A percentile compares a stretch with the other conserved stretches of the same genome.
Conservation (phyloP, 108 stramenopile genomes). For the Skeletonema grethae region DNA sequence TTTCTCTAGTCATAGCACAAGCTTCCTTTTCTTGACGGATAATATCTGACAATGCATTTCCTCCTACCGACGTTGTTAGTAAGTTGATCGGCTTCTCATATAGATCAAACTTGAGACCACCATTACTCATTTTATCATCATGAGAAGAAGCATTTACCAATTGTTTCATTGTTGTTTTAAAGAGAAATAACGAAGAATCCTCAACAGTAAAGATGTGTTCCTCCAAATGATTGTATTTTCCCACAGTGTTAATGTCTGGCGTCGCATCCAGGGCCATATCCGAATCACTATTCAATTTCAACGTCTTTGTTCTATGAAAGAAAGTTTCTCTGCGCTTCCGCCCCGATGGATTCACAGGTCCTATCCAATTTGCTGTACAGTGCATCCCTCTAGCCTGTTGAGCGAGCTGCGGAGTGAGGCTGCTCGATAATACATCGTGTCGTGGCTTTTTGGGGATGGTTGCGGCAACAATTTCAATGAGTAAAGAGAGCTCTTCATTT, state of each 20-base stretch:
- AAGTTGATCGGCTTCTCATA: slow-evolving; percentile 40
- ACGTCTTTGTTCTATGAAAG: slow-evolving; percentile 38
- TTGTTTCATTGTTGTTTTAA: slow-evolving; percentile 36
- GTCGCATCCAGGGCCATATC: neutral
- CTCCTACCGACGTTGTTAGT: slow-evolving; percentile 16
- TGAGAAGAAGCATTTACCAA: slow-evolving; percentile 17
- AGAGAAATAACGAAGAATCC: slow-evolving; percentile 36
- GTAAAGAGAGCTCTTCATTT: slow-evolving; percentile 11
- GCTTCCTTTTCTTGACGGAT: slow-evolving; percentile 28
- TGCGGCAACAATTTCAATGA: slow-evolving; percentile 38
- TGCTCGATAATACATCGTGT: slow-evolving; percentile 2
- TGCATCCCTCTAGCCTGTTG: slow-evolving; percentile 28
- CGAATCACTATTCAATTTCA: slow-evolving; percentile 6
- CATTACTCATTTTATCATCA: slow-evolving; percentile 6
- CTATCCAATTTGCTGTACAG: slow-evolving; percentile 41
- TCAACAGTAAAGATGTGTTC: slow-evolving; percentile 39
- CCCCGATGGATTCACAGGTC: slow-evolving; percentile 17
- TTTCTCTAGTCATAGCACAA: slow-evolving; percentile 19
- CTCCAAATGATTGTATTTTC: slow-evolving; percentile 3
- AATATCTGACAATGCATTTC: slow-evolving; percentile 11
- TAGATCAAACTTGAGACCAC: slow-evolving; percentile 43
- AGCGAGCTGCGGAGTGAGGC: neutral
- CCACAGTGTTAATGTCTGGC: neutral
- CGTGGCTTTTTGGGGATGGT: slow-evolving; percentile 22
- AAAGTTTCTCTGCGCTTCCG: slow-evolving; percentile 8